Percentiles rank a stretch among this genome's conserved stretches.
These are phyloP conservation scores for Nicotiana rustica DNA, from an alignment of 305 asterid species.

Conservation along the genomic window DNA sequence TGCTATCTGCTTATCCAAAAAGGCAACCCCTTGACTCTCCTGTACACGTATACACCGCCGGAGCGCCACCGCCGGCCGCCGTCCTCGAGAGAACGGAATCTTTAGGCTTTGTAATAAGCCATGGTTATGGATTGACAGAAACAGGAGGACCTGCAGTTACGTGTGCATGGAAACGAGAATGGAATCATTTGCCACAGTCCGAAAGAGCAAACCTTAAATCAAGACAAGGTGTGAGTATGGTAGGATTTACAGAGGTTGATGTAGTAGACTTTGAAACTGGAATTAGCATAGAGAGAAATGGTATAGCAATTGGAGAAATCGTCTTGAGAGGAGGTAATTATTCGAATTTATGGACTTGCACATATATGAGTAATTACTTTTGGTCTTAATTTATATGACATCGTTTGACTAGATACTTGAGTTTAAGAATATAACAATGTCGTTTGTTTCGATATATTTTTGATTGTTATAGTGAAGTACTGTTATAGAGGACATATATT, in stretches of 20 bases:
- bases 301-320: constrained; percentile 41
- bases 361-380: too few relatives aligned
- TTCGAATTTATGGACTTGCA: too few relatives aligned
- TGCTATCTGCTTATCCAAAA: constrained; percentile 52
- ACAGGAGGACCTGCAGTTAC: constrained; percentile 62
- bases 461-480: too few relatives aligned
- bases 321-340: constrained; percentile 39
- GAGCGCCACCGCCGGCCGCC: constrained; percentile 73
- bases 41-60: constrained; percentile 61
- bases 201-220: constrained; percentile 52
- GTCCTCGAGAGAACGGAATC: constrained; percentile 56
- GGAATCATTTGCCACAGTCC: constrained; percentile 43
- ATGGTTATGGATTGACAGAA: constrained; percentile 76
- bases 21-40: constrained; percentile 42
- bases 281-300: constrained; percentile 38
- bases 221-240: constrained; percentile 44
- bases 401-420: too few relatives aligned
- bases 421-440: too few relatives aligned
- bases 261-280: constrained; percentile 38
- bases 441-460: too few relatives aligned
- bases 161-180: constrained; percentile 66
- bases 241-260: constrained; percentile 39
- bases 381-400: too few relatives aligned
- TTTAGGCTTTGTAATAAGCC: constrained; percentile 58
- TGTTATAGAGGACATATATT: too few relatives aligned